phyloP scores from a whole-genome alignment of 1,284 basidiomycete species.

The Ganoderma lucidum region DNA sequence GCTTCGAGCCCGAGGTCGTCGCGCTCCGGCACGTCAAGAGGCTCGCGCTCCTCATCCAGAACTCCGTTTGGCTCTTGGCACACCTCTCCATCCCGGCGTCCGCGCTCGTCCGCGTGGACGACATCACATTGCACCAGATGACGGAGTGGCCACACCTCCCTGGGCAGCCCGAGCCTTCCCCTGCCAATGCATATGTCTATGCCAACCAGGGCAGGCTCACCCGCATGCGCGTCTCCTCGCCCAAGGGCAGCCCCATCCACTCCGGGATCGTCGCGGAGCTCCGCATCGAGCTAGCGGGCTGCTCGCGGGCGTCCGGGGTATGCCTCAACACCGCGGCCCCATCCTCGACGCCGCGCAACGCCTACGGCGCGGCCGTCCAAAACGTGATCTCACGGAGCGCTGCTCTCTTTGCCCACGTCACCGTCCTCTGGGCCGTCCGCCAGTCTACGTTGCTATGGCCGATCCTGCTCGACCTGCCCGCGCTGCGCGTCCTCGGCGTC shows the following conservation, averaged over 20 bases:
- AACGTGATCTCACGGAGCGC: not conserved
- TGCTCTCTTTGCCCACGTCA: slow-evolving; percentile 14
- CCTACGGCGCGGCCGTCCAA: not conserved
- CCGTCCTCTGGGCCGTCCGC: slow-evolving; percentile 12
- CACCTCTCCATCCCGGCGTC: slow-evolving; percentile 5
- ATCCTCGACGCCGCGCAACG: not conserved
- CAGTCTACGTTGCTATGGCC: not conserved
- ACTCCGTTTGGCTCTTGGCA: slow-evolving; percentile 12
- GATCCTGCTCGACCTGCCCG: slow-evolving; percentile 10
- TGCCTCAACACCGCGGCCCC: slow-evolving; percentile 6
- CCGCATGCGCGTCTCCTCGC: slow-evolving; percentile 8
- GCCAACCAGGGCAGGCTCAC: not conserved
- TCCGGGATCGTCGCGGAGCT: not conserved
- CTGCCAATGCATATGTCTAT: not conserved
- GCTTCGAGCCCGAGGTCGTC: not conserved
- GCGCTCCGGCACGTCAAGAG: slow-evolving; percentile 7
- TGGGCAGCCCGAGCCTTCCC: not conserved
- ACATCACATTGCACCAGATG: slow-evolving; percentile 2
- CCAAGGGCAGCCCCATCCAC: slow-evolving; percentile 12
- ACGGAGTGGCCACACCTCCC: not conserved
- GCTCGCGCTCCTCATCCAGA: slow-evolving; percentile 8
- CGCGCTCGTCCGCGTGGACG: slow-evolving; percentile 15
- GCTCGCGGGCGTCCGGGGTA: not conserved
- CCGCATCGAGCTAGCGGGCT: slow-evolving; percentile 14
- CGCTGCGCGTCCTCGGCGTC: slow-evolving; percentile 9